phyloP scores from a whole-genome alignment of 2,329 filamentous ascomycete genomes.

The Penicillium sp. region DNA sequence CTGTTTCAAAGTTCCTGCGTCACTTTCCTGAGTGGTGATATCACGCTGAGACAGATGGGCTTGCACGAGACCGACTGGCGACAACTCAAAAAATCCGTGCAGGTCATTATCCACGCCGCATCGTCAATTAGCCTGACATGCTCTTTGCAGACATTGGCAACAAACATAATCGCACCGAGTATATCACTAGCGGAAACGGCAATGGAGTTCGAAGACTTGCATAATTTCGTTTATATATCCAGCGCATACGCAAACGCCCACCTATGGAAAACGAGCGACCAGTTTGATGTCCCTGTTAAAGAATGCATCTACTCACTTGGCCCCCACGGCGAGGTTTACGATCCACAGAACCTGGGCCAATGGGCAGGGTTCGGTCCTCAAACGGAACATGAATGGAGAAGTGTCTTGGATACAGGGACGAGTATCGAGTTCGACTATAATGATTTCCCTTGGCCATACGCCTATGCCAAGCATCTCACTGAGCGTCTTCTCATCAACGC shows the following conservation, averaged over 20 bases:
- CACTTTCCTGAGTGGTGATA: conserved; percentile 14
- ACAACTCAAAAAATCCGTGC: neutral
- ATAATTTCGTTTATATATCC: conserved; percentile 21
- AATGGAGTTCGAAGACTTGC: conserved; percentile 4
- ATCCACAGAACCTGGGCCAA: neutral
- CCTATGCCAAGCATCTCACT: conserved; percentile 7
- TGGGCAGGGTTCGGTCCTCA: neutral
- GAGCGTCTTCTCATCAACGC: neutral
- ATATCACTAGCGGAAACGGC: conserved; percentile 9
- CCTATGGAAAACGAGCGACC: conserved; percentile 1
- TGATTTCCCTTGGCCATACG: conserved; percentile 9
- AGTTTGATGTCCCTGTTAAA: conserved; percentile 5
- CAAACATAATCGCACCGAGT: conserved; percentile 4
- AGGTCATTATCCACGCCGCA: conserved; percentile 20
- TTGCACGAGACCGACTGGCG: neutral
- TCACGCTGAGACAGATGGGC: conserved; percentile 5
- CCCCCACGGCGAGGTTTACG: neutral
- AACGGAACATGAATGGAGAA: neutral
- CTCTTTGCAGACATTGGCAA: neutral
- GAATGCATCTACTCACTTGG: conserved; percentile 11
- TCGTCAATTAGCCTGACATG: conserved; percentile 10
- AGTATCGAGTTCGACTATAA: neutral
- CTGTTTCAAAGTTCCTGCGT: neutral
- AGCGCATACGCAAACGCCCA: conserved; percentile 18
- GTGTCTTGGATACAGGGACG: neutral